A percentile compares a stretch with the other conserved stretches of the same genome.
phyloP scores from a whole-genome alignment of 371 early-diverging fungal species.

The Blakeslea trispora region DNA sequence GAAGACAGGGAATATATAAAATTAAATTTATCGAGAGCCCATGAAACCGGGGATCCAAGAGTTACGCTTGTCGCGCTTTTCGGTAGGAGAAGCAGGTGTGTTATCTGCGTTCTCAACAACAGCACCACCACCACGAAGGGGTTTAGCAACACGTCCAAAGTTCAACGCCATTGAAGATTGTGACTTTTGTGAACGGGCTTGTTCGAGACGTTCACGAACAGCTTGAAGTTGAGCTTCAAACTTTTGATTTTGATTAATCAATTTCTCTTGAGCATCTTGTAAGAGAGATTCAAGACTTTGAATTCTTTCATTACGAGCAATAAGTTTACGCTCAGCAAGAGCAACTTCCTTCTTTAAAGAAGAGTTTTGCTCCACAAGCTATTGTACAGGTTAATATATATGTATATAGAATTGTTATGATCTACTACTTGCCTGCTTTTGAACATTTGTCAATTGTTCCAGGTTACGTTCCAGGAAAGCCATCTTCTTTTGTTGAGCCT shows the following conservation, averaged over 20 bases:
- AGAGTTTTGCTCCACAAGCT: slow-evolving; percentile 93
- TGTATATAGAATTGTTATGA: slow-evolving; percentile 61
- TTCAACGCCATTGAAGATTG: slow-evolving; percentile 57
- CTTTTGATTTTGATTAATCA: slow-evolving; percentile 82
- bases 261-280: slow-evolving; percentile 76
- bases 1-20: slow-evolving; percentile 1
- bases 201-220: slow-evolving; percentile 74
- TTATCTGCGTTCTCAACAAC: slow-evolving; percentile 15
- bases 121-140: slow-evolving; percentile 86
- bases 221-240: slow-evolving; percentile 78
- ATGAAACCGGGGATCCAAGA: slow-evolving; percentile 49
- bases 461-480: slow-evolving; percentile 93
- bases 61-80: slow-evolving; percentile 30
- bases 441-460: slow-evolving; percentile 92
- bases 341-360: slow-evolving; percentile 91
- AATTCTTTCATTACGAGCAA: slow-evolving; percentile 92
- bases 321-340: slow-evolving; percentile 88
- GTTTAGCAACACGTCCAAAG: slow-evolving; percentile 89
- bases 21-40: slow-evolving; percentile 32
- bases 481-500: slow-evolving; percentile 92
- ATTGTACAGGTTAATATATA: slow-evolving; percentile 3
- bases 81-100: slow-evolving; percentile 25
- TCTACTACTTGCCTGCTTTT: slow-evolving; percentile 76
- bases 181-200: slow-evolving; percentile 62
- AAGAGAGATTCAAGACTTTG: slow-evolving; percentile 84